phyloP scores from a whole-genome alignment of 1,284 basidiomycete genomes.

The Rugosomyces carneus region DNA sequence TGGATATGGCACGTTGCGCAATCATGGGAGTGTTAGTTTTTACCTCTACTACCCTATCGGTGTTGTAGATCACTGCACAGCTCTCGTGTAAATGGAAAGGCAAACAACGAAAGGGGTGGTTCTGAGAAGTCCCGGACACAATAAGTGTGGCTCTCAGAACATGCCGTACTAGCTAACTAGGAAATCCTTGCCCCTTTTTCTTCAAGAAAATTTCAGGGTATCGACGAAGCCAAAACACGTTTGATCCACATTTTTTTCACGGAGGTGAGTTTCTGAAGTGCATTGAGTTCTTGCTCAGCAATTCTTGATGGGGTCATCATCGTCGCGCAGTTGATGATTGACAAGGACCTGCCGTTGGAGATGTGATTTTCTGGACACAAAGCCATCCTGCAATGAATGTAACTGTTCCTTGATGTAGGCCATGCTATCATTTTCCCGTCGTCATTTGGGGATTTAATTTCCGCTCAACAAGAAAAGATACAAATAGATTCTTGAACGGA shows the following conservation, averaged over 20 bases:
- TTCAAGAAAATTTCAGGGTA: neutral
- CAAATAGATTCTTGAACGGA: slow-evolving; percentile 1
- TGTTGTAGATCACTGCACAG: neutral
- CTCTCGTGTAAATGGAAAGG: slow-evolving; percentile 5
- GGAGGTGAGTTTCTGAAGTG: neutral
- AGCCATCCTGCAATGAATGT: too few species aligned
- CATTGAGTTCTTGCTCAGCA: neutral
- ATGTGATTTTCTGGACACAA: too few species aligned
- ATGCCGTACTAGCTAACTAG: slow-evolving; percentile 4
- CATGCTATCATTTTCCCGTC: neutral
- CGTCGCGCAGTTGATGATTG: too few species aligned
- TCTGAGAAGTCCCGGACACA: slow-evolving; percentile 3
- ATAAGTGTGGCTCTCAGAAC: neutral
- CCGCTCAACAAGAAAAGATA: slow-evolving; percentile 7
- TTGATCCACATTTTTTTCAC: neutral
- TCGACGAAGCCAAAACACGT: slow-evolving; percentile 1
- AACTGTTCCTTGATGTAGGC: too few species aligned
- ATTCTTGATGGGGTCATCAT: slow-evolving; percentile 1
- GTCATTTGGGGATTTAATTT: slow-evolving; percentile 8
- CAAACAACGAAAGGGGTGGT: slow-evolving; percentile 8
- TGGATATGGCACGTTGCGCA: neutral
- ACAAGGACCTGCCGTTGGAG: too few species aligned
- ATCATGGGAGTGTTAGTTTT: neutral
- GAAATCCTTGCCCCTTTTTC: slow-evolving; percentile 2
- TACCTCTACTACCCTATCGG: slow-evolving; percentile 4